Evolutionary conservation across 148 eudicot species (phyloP), one percentile per base, ranked within the genome.

Genomic region (Dianthus caryophyllus): DNA sequence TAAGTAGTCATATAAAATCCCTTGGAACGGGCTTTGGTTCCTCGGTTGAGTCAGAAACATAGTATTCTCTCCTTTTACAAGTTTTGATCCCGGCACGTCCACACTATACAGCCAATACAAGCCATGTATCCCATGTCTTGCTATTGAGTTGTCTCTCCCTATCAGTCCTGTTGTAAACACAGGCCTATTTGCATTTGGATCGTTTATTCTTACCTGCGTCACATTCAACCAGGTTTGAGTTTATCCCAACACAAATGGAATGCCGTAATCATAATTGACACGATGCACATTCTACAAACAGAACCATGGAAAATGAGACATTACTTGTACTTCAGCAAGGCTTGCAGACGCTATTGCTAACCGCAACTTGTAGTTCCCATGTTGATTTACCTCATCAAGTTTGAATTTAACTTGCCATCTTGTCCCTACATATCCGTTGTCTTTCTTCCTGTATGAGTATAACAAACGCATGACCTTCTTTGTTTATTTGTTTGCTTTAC

Each of bases 401-500:
- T 83, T 83, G 88, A 87, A 93, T 75, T 80, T 89, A 65, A 93
- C 83, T 75, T 87, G 85, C 98, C 98, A 89, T 16, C 95, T 93
- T 11, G 96, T 93, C 66, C 91, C 91, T 78, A 79, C 67, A 44
- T 72, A 83, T 52, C 74, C 81, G 27, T 88, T 87, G 46, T 74
- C 84, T 56, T 38, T 79, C 61, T 69, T 85, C 82, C 96, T 89
- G 79, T 65, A 39, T 38, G 26, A 21, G 29, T 17, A 38, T 18
- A 27, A 41, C 22, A 38, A 13, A 39, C 1, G 4, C n/a, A 26
- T 1, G 69, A 22, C 47, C 31, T 52, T 52, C 24, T 13, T 51
- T 36, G 68, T 41, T 1, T n/a, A n/a, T n/a, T 7, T 26, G 39
- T 38, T 38, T 26, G 24, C 11, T 54, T 21, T 15, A 10, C 54